phyloP scores from a whole-genome alignment of 2,329 filamentous ascomycete genomes.

The Aspergillus transmontanensis region DNA sequence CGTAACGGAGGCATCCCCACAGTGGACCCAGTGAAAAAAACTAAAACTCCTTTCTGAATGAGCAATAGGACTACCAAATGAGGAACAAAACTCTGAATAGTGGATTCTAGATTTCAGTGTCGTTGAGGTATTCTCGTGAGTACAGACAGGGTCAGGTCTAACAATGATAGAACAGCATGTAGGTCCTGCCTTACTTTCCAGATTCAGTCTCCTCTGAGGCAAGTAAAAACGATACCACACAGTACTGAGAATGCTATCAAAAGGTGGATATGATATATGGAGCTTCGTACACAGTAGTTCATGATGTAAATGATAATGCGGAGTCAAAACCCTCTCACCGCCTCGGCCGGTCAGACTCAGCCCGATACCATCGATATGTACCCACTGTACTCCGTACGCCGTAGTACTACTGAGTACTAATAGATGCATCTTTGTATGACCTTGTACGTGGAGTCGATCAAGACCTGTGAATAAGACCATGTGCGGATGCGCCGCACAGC shows the following conservation, averaged over 20 bases:
- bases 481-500: slow-evolving; percentile 7
- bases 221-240: neutral
- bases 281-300: neutral
- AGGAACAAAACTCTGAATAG: neutral
- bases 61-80: neutral
- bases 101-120: neutral
- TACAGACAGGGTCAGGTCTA: neutral
- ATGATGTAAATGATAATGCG: neutral
- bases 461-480: slow-evolving; percentile 3
- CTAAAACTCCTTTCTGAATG: neutral
- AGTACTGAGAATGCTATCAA: neutral
- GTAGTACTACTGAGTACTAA: neutral
- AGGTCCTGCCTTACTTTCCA: neutral
- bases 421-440: neutral
- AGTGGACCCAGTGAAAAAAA: neutral
- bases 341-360: too few species aligned
- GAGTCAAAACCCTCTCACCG: too few species aligned
- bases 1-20: slow-evolving; percentile 1
- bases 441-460: neutral
- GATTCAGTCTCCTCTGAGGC: neutral
- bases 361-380: too few species aligned
- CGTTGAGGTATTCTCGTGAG: neutral
- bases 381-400: too few species aligned
- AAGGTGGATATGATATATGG: neutral
- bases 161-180: neutral